A percentile compares a stretch with the other conserved stretches of the same genome.
Conservation (phyloP, 352 stramenopile species). For the Pythium volutum region DNA sequence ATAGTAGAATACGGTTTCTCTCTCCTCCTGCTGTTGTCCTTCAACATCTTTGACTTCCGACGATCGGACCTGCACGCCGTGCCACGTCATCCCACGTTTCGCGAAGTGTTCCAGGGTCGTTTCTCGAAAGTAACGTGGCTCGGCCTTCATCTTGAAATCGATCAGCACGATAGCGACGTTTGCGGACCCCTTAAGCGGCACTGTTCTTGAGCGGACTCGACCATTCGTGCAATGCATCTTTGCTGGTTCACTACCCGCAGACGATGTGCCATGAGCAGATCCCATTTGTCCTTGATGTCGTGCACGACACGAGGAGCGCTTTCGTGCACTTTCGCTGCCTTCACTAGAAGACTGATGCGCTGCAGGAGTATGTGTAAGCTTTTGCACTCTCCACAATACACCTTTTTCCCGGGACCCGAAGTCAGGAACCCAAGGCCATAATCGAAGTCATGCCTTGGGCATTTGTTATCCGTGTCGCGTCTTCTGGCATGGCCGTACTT, state of each 20-base stretch:
- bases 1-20: conserved; percentile 9
- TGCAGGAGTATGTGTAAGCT: not conserved
- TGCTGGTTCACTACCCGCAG: conserved; percentile 12
- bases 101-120: conserved; percentile 2
- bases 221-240: not conserved
- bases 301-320: not conserved
- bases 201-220: not conserved
- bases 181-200: not conserved
- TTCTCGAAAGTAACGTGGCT: conserved; percentile 21
- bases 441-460: conserved; percentile 2
- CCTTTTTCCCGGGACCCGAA: no score
- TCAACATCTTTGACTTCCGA: not conserved
- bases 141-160: conserved; percentile 28
- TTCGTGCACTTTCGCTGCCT: not conserved
- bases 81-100: conserved; percentile 22
- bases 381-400: not conserved
- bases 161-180: conserved; percentile 18
- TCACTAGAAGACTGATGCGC: not conserved
- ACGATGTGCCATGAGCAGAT: conserved; percentile 1
- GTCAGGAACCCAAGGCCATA: not conserved
- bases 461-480: not conserved
- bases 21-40: not conserved
- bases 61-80: not conserved
- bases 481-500: conserved; percentile 12
- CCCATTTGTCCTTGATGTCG: not conserved